Evolutionary conservation across 2,329 filamentous ascomycete genomes (phyloP).

Genomic region (Penicillium sp.): DNA sequence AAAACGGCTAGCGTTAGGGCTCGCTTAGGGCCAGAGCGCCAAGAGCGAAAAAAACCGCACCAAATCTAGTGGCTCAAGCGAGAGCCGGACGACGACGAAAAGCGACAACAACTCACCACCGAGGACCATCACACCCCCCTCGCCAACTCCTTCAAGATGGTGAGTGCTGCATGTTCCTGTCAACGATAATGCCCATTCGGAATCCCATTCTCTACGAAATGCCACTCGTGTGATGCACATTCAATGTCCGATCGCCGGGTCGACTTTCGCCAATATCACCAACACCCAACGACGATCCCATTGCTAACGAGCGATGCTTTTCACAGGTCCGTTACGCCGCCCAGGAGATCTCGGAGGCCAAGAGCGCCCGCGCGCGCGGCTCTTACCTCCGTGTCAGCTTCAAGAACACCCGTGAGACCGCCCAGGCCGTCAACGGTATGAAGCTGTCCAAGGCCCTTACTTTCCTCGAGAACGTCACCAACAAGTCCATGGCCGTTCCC

Average conservation of each 20-base stretch:
- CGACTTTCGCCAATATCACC: constrained; percentile 7
- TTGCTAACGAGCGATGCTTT: constrained; percentile 32
- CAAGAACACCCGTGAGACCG: constrained; percentile 99
- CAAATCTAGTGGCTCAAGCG: constrained; percentile 32
- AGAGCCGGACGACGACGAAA: constrained; percentile 36
- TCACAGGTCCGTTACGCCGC: constrained; percentile 91
- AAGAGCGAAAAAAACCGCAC: constrained; percentile 44
- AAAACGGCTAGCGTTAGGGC: constrained; percentile 40
- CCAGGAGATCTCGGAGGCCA: constrained; percentile 78
- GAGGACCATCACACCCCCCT: constrained; percentile 41
- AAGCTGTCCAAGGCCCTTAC: constrained; percentile 91
- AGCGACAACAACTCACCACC: constrained; percentile 42
- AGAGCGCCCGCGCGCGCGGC: constrained; percentile 96
- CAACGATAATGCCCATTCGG: constrained; percentile 7
- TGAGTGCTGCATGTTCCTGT: constrained; percentile 33
- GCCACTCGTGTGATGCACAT: constrained; percentile 9
- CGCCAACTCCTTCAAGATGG: constrained; percentile 48
- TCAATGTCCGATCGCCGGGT: constrained; percentile 8
- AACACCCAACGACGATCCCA: constrained; percentile 14
- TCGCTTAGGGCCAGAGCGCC: constrained; percentile 40
- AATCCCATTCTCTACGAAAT: constrained; percentile 15
- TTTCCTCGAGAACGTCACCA: constrained; percentile 98
- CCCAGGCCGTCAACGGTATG: constrained; percentile 99
- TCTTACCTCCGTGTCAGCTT: constrained; percentile 98
- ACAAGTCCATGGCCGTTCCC: constrained; percentile 95